Evolutionary conservation across 495 filamentous ascomycete genomes (phyloP).

Genomic region (Oidiodendron maius): DNA sequence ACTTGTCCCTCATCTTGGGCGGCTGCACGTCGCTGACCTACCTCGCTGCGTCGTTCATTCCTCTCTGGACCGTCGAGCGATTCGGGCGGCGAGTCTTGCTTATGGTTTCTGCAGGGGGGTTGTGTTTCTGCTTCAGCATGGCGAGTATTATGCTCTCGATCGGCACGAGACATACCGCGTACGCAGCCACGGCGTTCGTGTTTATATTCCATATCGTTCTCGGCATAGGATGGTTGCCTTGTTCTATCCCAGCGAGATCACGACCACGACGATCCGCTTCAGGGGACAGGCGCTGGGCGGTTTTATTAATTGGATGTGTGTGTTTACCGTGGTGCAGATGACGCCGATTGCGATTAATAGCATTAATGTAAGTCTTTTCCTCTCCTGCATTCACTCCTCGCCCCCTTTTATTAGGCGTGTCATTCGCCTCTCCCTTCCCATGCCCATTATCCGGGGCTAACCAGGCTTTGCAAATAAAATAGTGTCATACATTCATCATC

Average conservation of each 20-base stretch:
- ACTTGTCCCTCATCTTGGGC: slow-evolving; percentile 43
- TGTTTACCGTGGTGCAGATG: slow-evolving; percentile 43
- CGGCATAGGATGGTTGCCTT: slow-evolving; percentile 34
- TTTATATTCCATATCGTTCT: slow-evolving; percentile 39
- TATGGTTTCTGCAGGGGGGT: slow-evolving; percentile 38
- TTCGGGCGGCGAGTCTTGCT: slow-evolving; percentile 45
- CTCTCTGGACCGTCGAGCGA: slow-evolving; percentile 42
- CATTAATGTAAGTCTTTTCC: too few species aligned
- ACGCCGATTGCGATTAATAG: slow-evolving; percentile 39
- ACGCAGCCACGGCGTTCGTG: slow-evolving; percentile 33
- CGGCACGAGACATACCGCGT: slow-evolving; percentile 27
- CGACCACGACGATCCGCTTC: slow-evolving; percentile 5
- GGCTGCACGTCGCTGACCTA: slow-evolving; percentile 40
- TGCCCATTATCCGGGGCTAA: too few species aligned
- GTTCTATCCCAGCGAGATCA: slow-evolving; percentile 19
- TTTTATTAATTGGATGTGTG: slow-evolving; percentile 38
- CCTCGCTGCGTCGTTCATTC: slow-evolving; percentile 31
- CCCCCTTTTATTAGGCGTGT: too few species aligned
- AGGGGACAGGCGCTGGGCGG: slow-evolving; percentile 5
- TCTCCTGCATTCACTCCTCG: too few species aligned
- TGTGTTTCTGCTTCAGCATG: slow-evolving; percentile 34
- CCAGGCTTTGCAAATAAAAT: too few species aligned
- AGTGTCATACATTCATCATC: slow-evolving; percentile 42
- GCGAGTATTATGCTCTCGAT: slow-evolving; percentile 32
- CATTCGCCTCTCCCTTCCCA: too few species aligned